Base-by-base conservation (phyloP, 2,329 filamentous ascomycete species). In the Penicillium frequentans region DNA sequence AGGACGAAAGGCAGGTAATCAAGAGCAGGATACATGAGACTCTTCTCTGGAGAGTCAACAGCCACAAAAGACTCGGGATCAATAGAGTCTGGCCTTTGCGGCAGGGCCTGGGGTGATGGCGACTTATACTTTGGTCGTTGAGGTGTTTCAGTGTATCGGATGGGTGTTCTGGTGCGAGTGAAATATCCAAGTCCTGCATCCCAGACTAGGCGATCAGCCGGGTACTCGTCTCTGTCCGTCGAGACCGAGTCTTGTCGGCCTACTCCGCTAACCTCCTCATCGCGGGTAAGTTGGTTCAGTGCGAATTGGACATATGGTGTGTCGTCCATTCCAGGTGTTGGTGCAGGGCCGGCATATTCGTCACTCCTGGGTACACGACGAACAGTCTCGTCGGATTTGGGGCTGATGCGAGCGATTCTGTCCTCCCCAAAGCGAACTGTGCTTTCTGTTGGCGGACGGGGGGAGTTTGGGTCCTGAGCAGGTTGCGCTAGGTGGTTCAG, bases 251-350 rank as follows among this genome's bases (percentile, higher is more conserved):
- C 73, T 52, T 84, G 81, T 63, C 83, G 76, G 54, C 80, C 77
- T 54, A 82, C 78, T 10, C 82, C 81, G 56, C 79, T 76, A 6
- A 86, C 81, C 58, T 90, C 86, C 56, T 87, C 87, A 67, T 90
- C 85, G 48, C 89, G 82, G 6, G 91, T 96, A 64, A 98, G 79
- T 61, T 93, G 91, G 62, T 96, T 90, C 61, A 98, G 86, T 42
- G 93, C 93, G 72, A 95, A 96, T 62, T 89, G 89, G 61, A 97
- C 90, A 73, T 93, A 96, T 0, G 91, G 92, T 9, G 87, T 89
- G 68, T 96, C 90, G 68, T 96, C 92, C 39, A 91, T 80, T 10
- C 88, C 90, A 0, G 92, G 92, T 0, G 90, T 93, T 3, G 82
- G 79, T 13, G 80, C 77, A 51, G 77, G 77, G 16, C 72, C 64